phyloP scores from a whole-genome alignment of 345 rosid species.

The Eucalyptus victrix region DNA sequence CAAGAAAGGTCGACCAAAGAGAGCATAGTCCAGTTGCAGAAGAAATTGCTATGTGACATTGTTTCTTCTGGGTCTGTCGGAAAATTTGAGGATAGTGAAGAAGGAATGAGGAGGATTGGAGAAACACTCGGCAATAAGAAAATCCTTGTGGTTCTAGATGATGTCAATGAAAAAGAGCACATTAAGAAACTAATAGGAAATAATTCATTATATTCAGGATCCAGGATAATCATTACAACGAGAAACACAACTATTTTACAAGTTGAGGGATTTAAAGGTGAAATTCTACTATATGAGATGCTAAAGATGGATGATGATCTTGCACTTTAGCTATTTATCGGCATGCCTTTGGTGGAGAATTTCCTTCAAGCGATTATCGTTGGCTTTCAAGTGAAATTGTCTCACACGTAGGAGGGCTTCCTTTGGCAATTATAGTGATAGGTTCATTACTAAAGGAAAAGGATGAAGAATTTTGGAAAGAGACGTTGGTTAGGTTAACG shows the following conservation, averaged over 20 bases:
- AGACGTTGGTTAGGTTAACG: neutral
- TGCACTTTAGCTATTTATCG: neutral
- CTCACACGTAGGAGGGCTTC: neutral
- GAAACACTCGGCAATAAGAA: neutral
- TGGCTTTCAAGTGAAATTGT: neutral
- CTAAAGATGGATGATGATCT: neutral
- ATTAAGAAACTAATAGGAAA: neutral
- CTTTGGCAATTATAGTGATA: neutral
- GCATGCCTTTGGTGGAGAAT: neutral
- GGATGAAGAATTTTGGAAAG: neutral
- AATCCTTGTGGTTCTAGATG: neutral
- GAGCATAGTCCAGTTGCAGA: neutral
- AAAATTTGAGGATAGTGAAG: neutral
- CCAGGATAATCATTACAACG: neutral
- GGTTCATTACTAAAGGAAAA: neutral
- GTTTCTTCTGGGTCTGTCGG: fast-evolving
- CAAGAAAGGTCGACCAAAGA: neutral
- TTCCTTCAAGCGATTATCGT: neutral
- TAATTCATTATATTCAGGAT: neutral
- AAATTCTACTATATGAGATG: neutral
- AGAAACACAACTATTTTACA: neutral
- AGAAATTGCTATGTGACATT: neutral
- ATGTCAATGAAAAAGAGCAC: neutral
- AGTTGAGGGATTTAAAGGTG: neutral
- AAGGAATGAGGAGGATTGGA: neutral